Conservation (phyloP, 805 yeast species). For the Myxozyma geophila region DNA sequence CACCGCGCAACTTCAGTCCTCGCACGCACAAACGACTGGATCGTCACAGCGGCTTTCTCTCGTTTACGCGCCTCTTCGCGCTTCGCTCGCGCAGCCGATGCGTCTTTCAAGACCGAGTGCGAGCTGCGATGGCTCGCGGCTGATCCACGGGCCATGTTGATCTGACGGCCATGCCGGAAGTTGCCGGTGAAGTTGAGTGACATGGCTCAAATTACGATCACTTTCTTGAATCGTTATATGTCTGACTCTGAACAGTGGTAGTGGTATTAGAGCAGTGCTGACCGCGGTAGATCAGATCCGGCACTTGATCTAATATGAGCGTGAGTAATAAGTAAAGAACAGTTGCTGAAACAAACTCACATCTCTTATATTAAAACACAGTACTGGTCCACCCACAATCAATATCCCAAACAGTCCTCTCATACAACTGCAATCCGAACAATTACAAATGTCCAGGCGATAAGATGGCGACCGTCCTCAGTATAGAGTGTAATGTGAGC, state of each 20-base stretch:
- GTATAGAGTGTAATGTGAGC: not conserved
- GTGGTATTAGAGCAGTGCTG: too few relatives aligned
- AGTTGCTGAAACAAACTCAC: too few relatives aligned
- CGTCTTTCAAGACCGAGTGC: slow-evolving; percentile 58
- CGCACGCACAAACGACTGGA: slow-evolving; percentile 52
- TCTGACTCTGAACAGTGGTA: too few relatives aligned
- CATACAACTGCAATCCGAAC: too few relatives aligned
- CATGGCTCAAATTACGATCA: slow-evolving; percentile 3
- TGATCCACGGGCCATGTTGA: slow-evolving; percentile 64
- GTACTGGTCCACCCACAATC: too few relatives aligned
- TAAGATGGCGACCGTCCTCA: not conserved
- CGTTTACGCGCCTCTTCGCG: slow-evolving; percentile 62
- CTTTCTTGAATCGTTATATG: not conserved
- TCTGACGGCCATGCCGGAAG: slow-evolving; percentile 58
- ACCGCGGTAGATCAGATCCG: too few relatives aligned
- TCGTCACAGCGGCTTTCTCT: slow-evolving; percentile 53
- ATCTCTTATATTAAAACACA: too few relatives aligned
- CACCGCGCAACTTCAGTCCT: slow-evolving; percentile 18
- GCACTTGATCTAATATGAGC: too few relatives aligned
- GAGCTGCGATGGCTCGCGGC: slow-evolving; percentile 42
- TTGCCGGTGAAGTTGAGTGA: slow-evolving; percentile 66
- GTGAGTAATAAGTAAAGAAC: too few relatives aligned
- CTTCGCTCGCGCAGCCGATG: slow-evolving; percentile 66
- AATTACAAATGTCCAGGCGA: not conserved
- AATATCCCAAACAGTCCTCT: too few relatives aligned